A percentile compares a stretch with the other conserved stretches of the same genome.
phyloP scores from a whole-genome alignment of 2,329 filamentous ascomycete genomes.

The Paraconiothyrium sp. region DNA sequence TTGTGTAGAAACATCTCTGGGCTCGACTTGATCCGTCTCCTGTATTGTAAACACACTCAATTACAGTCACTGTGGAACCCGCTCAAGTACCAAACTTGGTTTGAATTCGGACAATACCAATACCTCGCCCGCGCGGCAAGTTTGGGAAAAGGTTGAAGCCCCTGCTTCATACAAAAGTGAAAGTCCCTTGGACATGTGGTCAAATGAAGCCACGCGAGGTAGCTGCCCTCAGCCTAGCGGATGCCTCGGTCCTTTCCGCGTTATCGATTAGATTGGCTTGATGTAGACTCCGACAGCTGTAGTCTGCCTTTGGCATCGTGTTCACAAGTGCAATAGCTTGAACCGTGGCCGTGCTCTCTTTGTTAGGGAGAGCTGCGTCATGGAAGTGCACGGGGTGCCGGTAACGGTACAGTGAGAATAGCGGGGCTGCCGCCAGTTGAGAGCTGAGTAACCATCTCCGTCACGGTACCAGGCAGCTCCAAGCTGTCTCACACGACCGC shows the following conservation, averaged over 20 bases:
- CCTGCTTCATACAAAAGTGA: not conserved
- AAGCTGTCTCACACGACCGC: slow-evolving; percentile 15
- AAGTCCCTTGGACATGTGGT: not conserved
- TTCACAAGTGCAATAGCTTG: not conserved
- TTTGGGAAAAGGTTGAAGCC: not conserved
- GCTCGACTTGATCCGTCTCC: not conserved
- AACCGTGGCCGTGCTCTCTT: not conserved
- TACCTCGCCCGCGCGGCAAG: not conserved
- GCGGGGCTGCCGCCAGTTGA: slow-evolving; percentile 11
- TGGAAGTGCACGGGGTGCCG: slow-evolving; percentile 5
- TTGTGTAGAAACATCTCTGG: not conserved
- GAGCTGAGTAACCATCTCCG: slow-evolving; percentile 13
- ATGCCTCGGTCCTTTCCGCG: not conserved
- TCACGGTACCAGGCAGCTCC: slow-evolving; percentile 20
- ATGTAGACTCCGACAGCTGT: not conserved
- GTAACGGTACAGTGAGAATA: slow-evolving; percentile 1
- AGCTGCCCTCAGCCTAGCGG: not conserved
- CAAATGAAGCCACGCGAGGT: too few species aligned
- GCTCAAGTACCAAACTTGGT: too few species aligned
- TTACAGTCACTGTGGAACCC: too few species aligned
- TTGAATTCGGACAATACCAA: not conserved
- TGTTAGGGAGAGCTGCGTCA: slow-evolving; percentile 12
- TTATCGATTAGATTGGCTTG: not conserved
- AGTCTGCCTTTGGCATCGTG: not conserved
- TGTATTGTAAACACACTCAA: too few species aligned